phyloP scores from a whole-genome alignment of 2,329 filamentous ascomycete species.

The Pyricularia sp. region DNA sequence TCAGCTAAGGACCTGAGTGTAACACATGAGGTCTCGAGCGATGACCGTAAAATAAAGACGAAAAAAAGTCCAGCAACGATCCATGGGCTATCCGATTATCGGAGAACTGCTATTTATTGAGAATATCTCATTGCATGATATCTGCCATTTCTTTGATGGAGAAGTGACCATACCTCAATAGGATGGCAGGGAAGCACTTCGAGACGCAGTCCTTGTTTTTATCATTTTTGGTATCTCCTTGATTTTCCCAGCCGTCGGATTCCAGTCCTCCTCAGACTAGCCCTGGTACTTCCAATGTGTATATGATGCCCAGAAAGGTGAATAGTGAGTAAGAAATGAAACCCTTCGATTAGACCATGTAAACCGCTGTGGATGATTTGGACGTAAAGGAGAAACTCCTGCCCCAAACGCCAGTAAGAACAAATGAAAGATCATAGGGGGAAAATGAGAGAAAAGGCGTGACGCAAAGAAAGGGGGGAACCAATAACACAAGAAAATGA shows the following conservation, averaged over 20 bases:
- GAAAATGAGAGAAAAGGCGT: not conserved
- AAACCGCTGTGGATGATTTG: not conserved
- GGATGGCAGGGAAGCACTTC: not conserved
- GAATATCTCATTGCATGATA: not conserved
- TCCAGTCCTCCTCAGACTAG: not conserved
- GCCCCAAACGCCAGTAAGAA: not conserved
- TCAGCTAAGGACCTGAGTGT: not conserved
- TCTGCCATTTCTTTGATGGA: not conserved
- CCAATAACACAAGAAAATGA: not conserved
- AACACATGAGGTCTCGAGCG: not conserved
- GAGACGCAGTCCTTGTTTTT: not conserved
- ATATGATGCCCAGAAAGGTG: not conserved
- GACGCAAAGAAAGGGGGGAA: not conserved
- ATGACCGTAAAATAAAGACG: not conserved
- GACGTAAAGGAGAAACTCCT: not conserved
- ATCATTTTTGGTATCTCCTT: not conserved
- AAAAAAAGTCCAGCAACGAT: not conserved
- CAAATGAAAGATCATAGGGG: not conserved
- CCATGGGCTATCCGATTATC: not conserved
- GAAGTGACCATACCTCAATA: not conserved
- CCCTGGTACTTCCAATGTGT: not conserved
- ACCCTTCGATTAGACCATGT: not conserved
- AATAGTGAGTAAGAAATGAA: not conserved
- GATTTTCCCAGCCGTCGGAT: not conserved
- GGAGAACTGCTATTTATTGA: not conserved